Conservation (phyloP, 2,329 filamentous ascomycete genomes). For the Nothophoma quercina region DNA sequence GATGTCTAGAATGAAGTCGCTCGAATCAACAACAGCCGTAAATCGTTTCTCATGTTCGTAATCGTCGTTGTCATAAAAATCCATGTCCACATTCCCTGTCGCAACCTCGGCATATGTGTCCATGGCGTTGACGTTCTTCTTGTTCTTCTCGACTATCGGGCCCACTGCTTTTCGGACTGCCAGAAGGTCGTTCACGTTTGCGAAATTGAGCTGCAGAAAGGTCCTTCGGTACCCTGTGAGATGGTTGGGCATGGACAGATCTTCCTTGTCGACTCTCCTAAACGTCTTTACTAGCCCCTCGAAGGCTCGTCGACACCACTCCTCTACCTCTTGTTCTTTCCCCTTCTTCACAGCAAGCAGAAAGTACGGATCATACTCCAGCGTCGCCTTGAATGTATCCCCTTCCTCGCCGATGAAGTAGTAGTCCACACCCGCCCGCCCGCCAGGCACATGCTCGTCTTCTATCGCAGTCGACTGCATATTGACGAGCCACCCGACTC, state of each 20-base stretch:
- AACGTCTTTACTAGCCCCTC: constrained; percentile 84
- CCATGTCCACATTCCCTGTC: constrained; percentile 81
- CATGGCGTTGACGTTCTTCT: constrained; percentile 94
- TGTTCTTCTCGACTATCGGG: constrained; percentile 95
- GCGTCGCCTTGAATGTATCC: constrained; percentile 90
- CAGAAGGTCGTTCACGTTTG: constrained; percentile 85
- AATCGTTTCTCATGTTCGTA: constrained; percentile 80
- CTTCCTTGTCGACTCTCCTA: constrained; percentile 85
- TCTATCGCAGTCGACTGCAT: constrained; percentile 88
- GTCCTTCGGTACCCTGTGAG: constrained; percentile 87
- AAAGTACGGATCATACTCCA: constrained; percentile 98
- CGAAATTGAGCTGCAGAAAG: constrained; percentile 86
- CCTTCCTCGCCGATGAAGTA: constrained; percentile 85
- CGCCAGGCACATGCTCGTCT: constrained; percentile 82
- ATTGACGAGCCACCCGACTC: constrained; percentile 92
- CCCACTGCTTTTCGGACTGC: constrained; percentile 83
- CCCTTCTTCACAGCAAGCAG: constrained; percentile 88
- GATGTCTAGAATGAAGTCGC: constrained; percentile 98
- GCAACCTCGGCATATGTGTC: constrained; percentile 98
- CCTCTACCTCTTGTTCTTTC: constrained; percentile 90
- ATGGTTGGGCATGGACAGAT: constrained; percentile 94
- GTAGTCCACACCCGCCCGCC: constrained; percentile 90
- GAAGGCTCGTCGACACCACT: constrained; percentile 83
- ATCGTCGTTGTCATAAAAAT: constrained; percentile 89
- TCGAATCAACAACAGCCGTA: constrained; percentile 84